A percentile compares a stretch with the other conserved stretches of the same genome.
These are phyloP conservation scores for Ceratocystis harringtonii DNA, from an alignment of 2,329 filamentous ascomycete genomes.

Conservation along the genomic window DNA sequence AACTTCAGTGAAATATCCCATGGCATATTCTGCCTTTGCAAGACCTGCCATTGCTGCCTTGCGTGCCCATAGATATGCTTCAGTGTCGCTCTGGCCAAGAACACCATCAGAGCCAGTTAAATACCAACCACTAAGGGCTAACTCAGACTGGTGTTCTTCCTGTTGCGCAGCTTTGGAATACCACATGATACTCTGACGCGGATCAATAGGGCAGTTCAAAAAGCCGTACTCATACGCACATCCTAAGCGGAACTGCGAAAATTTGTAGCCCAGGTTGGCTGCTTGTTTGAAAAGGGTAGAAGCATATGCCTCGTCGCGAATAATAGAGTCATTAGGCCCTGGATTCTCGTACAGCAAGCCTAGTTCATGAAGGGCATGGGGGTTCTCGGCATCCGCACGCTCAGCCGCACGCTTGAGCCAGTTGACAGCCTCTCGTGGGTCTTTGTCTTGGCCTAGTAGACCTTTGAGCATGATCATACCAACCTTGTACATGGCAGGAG, in stretches of 20 bases:
- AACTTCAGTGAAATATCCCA: conserved; percentile 84
- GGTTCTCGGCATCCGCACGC: conserved; percentile 73
- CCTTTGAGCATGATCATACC: conserved; percentile 93
- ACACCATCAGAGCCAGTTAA: conserved; percentile 80
- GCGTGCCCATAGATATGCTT: conserved; percentile 92
- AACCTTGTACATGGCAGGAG: conserved; percentile 94
- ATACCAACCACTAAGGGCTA: conserved; percentile 83
- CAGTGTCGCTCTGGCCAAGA: conserved; percentile 79
- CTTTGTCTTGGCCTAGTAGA: conserved; percentile 70
- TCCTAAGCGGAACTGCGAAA: conserved; percentile 80
- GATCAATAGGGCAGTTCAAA: conserved; percentile 68
- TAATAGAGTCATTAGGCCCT: conserved; percentile 52
- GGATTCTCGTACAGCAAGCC: conserved; percentile 51
- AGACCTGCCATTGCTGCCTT: conserved; percentile 81
- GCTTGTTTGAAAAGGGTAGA: conserved; percentile 71
- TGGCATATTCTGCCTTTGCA: conserved; percentile 91
- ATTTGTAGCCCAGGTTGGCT: conserved; percentile 82
- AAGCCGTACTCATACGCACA: conserved; percentile 80
- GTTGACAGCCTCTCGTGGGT: conserved; percentile 69
- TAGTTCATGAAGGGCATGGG: conserved; percentile 86
- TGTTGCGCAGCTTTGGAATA: conserved; percentile 84
- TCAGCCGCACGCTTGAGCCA: conserved; percentile 94
- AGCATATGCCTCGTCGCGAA: conserved; percentile 70
- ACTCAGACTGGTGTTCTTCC: conserved; percentile 84
- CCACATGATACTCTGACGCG: conserved; percentile 77